Evolutionary conservation across 352 stramenopile species (phyloP), one percentile per base, ranked within the genome.

Genomic region (Lagenidium sp.): DNA sequence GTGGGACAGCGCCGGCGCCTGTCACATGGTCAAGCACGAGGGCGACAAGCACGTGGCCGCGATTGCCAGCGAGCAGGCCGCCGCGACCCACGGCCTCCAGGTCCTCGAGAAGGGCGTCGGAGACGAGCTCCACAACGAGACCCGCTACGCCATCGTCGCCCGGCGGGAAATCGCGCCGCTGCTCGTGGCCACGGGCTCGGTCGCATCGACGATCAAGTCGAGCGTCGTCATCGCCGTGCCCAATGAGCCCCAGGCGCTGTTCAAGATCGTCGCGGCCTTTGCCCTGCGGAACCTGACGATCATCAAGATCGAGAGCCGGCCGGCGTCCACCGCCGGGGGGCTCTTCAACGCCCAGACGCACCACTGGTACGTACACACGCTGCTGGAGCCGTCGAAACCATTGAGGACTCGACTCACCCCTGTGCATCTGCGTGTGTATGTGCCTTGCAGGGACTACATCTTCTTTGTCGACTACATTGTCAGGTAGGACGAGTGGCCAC

Each of bases 261-360:
- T 85, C 57, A 84, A 85, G 55, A 77, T 85, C 44, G 68, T 87
- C 4, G 72, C 74, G n/a, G 74, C 71, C 4, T 87, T 87, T 35
- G 74, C 71, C n/a, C 52, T 87, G 21, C 71, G 71, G 20, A 85
- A 87, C 36, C 41, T 87, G 20, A 80, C 76, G 55, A 83, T 87
- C 30, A 69, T 85, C 52, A 84, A 87, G 67, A 87, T 87, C n/a
- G 71, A 87, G 46, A 85, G 71, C 28, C 71, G 74, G n/a, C 74
- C 74, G 6, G 74, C 74, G 1, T 66, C 74, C 32, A 87, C 71
- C 12, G 74, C 71, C 0, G 65, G 63, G 7, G 67, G 55, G 7
- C 50, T 82, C 10, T 86, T 86, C 28, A 70, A 64, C 7, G 71
- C 69, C 15, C 68, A 83, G 48, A 87, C 69, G 2, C 77, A 77